Evolutionary conservation across 78 protist genomes (phyloP).

Genomic region (Isochrysis galbana): DNA sequence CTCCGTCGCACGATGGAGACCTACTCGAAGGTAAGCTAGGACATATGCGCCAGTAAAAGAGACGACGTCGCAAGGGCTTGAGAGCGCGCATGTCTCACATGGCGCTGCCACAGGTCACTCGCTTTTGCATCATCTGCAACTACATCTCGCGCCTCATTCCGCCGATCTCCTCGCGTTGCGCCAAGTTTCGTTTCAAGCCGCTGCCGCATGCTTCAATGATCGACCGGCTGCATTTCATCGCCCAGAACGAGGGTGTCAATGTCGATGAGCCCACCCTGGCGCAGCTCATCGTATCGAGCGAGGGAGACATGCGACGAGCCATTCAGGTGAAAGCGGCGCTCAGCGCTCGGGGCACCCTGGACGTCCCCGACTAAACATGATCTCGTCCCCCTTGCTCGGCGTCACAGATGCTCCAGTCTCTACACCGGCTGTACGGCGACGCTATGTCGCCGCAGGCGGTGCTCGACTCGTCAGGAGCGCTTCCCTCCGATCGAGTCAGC

Average conservation of each 20-base stretch:
- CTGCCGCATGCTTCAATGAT: constrained; percentile 56
- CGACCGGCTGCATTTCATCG: constrained; percentile 67
- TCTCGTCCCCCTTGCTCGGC: too few species aligned
- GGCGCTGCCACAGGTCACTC: too few species aligned
- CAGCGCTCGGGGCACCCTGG: too few species aligned
- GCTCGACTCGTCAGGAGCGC: background rate
- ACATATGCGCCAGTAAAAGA: too few species aligned
- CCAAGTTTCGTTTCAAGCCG: constrained; percentile 95
- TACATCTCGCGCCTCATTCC: constrained; percentile 90
- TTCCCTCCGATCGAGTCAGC: background rate
- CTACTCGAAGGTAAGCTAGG: constrained; percentile 63
- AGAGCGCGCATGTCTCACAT: too few species aligned
- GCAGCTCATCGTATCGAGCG: constrained; percentile 28
- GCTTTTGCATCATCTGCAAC: constrained; percentile 92
- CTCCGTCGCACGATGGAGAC: constrained; percentile 91
- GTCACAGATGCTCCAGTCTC: constrained; percentile 83
- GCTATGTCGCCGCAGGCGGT: background rate
- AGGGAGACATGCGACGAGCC: constrained; percentile 21
- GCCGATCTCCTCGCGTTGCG: constrained; percentile 97
- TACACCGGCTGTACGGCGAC: constrained; percentile 52
- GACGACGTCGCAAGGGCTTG: too few species aligned
- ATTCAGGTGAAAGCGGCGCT: too few species aligned
- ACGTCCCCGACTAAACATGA: too few species aligned
- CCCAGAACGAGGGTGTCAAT: constrained; percentile 49
- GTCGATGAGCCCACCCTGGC: background rate